phyloP scores from a whole-genome alignment of 768 basidiomycete species.

The Lactarius sanguifluus region DNA sequence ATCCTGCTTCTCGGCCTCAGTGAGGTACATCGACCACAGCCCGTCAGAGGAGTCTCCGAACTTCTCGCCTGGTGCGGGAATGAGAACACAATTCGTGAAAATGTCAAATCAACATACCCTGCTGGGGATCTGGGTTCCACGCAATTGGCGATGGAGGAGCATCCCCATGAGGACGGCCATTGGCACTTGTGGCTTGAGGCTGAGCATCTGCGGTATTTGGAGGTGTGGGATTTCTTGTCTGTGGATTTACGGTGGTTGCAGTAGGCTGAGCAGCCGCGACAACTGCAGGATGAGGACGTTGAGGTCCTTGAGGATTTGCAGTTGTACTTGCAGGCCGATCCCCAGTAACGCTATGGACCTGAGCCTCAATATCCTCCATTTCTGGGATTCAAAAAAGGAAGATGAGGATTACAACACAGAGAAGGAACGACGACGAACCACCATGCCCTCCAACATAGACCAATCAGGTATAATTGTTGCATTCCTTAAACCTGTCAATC shows the following conservation, averaged over 20 bases:
- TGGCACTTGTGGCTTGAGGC: neutral
- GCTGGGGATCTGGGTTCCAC: neutral
- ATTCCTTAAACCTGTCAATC: no score
- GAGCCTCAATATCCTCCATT: constrained; percentile 1
- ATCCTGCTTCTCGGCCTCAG: constrained; percentile 1
- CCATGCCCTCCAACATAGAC: no score
- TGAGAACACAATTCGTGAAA: neutral
- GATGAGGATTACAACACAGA: no score
- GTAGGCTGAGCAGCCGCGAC: neutral
- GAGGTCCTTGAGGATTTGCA: neutral
- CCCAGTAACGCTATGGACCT: neutral
- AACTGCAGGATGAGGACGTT: neutral
- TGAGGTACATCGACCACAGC: neutral
- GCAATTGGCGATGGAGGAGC: neutral
- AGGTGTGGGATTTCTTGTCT: neutral
- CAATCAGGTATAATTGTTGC: no score
- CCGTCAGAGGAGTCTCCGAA: neutral
- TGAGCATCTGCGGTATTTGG: neutral
- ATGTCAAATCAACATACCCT: neutral
- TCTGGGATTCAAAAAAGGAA: neutral
- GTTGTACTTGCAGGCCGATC: neutral
- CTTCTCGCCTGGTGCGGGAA: neutral
- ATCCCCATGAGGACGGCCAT: neutral
- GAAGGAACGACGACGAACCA: no score
- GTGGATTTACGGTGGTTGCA: neutral